Percentiles rank a stretch among this genome's conserved stretches.
These are phyloP conservation scores for Domatiomyces globalis DNA, from an alignment of 2,329 filamentous ascomycete species.

Conservation along the genomic window DNA sequence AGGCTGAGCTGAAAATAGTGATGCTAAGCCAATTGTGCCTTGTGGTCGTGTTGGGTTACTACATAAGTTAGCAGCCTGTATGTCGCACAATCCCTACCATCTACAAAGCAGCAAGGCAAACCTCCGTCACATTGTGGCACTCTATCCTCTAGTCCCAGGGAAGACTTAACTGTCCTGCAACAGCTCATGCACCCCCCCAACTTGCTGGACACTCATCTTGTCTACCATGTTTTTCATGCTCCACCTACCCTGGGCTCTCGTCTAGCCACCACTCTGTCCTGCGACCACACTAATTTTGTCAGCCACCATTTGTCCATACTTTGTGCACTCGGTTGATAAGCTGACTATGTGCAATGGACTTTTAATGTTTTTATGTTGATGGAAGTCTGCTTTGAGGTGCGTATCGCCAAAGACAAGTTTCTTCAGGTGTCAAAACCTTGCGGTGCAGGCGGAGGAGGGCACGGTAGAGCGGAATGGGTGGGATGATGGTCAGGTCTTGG, in stretches of 20 bases:
- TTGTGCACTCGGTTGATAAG: conserved; percentile 91
- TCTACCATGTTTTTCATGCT: conserved; percentile 43
- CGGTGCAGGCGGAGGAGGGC: conserved; percentile 76
- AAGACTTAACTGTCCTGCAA: no score
- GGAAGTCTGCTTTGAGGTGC: conserved; percentile 87
- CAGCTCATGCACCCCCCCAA: conserved; percentile 84
- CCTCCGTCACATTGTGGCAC: no score
- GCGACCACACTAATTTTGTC: conserved; percentile 60
- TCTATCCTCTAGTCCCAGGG: no score
- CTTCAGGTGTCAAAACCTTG: conserved; percentile 56
- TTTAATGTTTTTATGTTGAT: conserved; percentile 66
- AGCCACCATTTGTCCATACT: conserved; percentile 84
- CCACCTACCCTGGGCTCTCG: neutral
- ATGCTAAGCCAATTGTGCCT: no score
- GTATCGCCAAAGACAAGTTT: conserved; percentile 75
- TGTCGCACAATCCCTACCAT: no score
- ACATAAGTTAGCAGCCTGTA: no score
- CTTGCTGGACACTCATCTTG: conserved; percentile 93
- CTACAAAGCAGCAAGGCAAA: no score
- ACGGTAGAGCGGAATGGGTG: conserved; percentile 79
- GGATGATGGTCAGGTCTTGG: no score
- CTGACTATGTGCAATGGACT: conserved; percentile 90
- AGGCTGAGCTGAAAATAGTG: no score
- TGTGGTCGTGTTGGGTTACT: no score
- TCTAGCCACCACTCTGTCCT: conserved; percentile 15